Evolutionary conservation across 805 yeast species (phyloP), one percentile per base, ranked within the genome.

Genomic region (Debaryomyces castellii): DNA sequence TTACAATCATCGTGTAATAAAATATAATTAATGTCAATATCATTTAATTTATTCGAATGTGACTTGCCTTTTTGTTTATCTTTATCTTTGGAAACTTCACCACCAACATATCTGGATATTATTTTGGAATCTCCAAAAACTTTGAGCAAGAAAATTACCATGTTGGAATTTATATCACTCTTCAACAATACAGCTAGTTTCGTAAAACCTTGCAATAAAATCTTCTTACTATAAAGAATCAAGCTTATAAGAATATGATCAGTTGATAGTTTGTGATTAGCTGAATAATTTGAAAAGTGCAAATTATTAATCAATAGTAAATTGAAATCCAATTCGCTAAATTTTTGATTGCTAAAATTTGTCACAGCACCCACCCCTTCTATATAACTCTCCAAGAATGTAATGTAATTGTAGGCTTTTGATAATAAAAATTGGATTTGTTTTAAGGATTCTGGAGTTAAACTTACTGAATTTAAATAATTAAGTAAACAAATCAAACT

Each of bases 1-100:
- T 74, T 77, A 49, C 70, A 74, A 39, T 73, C 78, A 23, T 80
- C 80, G 32, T 69, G 72, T 12, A 83, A 65, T 28, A 78, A 40
- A 5, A 66, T 45, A 2, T 49, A 39, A 22, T 49, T 52, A 3
- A 45, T 39, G 36, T 65, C 63, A 20, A 45, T 53, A 48, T 69
- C 75, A 5, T 45, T 49, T 6, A 63, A 45, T 33, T 48, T 51
- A 12, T 33, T 40, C 22, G 22, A 18, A 22, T 41, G 36, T 7
- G 35, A 32, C n/a, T 55, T 55, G 20, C 25, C 50, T 34, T 60
- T 63, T 20, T 50, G 41, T 43, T 62, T 70, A 3, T 53, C 28
- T 39, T 57, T 55, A 5, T 52, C 37, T 27, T 51, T 53, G 3
- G 51, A 54, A 23, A 35, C 35, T 4, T 47, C 30, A 16, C 44